These are phyloP conservation scores for Chionographis japonica DNA, from an alignment of 106 monocot species.

Conservation along the genomic window DNA sequence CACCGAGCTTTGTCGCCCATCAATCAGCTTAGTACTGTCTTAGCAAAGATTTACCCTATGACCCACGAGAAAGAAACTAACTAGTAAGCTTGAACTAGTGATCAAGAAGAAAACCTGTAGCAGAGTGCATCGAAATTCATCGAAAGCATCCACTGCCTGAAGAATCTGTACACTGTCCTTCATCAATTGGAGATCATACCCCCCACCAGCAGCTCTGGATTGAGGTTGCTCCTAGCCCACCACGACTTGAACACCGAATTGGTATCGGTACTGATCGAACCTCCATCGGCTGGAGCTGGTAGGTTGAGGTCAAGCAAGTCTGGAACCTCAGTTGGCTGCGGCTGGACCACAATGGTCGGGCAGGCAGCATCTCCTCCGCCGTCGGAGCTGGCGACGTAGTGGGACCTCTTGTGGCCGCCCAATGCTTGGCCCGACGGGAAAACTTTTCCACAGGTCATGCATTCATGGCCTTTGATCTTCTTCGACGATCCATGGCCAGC, in stretches of 20 bases:
- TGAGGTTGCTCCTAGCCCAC: background rate
- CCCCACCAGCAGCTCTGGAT: background rate
- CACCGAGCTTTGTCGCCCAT: too few relatives aligned
- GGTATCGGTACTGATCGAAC: background rate
- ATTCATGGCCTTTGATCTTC: background rate
- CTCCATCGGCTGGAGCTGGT: slow-evolving; percentile 9
- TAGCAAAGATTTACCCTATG: too few relatives aligned
- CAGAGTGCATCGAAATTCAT: background rate
- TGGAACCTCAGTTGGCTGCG: background rate
- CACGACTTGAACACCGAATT: background rate
- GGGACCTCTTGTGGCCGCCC: slow-evolving; percentile 27
- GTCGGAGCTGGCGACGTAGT: background rate
- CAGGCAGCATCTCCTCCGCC: too few relatives aligned
- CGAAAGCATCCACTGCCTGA: background rate
- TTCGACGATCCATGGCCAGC: background rate
- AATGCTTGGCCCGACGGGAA: slow-evolving; percentile 21
- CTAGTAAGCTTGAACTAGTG: too few relatives aligned
- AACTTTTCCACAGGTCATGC: background rate
- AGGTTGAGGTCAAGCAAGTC: slow-evolving; percentile 17
- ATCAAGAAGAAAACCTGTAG: too few relatives aligned
- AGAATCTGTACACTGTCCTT: background rate
- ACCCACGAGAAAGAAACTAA: too few relatives aligned
- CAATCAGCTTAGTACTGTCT: too few relatives aligned
- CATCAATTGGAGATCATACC: slow-evolving; percentile 10
- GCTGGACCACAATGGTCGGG: background rate